A percentile compares a stretch with the other conserved stretches of the same genome.
Conservation (phyloP, 2,329 filamentous ascomycete species). For the Claviceps sp. region DNA sequence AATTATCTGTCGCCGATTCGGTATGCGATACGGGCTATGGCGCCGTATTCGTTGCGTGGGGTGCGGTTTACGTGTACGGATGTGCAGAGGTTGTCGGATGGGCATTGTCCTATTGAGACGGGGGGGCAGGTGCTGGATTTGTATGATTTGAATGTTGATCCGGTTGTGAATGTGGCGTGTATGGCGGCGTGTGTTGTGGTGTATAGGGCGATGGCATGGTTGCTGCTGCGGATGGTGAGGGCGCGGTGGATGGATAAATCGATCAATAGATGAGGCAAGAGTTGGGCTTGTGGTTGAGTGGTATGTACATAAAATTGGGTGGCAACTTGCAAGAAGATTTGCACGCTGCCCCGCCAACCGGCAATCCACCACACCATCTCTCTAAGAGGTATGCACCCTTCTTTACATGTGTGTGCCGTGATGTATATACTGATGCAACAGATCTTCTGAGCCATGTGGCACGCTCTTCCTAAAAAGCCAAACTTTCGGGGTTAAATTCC, state of each 20-base stretch:
- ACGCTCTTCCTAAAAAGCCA: too few species aligned
- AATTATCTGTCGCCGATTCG: conserved; percentile 63
- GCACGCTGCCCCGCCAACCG: too few species aligned
- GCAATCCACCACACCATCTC: too few species aligned
- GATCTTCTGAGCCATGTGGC: too few species aligned
- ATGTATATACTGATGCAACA: too few species aligned
- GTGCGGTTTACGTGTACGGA: conserved; percentile 52
- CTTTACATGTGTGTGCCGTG: too few species aligned
- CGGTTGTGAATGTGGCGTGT: conserved; percentile 46
- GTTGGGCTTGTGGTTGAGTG: too few species aligned
- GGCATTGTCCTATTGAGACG: conserved; percentile 49
- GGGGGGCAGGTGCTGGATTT: conserved; percentile 54
- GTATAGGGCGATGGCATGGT: conserved; percentile 53
- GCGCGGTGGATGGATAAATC: conserved; percentile 32
- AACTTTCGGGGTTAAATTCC: too few species aligned
- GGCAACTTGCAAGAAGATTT: too few species aligned
- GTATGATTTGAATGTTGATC: conserved; percentile 52
- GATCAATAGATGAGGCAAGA: background rate
- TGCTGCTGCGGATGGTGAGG: conserved; percentile 39
- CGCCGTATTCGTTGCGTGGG: conserved; percentile 47
- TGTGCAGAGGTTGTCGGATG: conserved; percentile 43
- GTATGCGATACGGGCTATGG: conserved; percentile 54
- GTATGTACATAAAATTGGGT: too few species aligned
- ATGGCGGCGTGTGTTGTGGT: conserved; percentile 49
- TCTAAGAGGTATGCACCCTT: too few species aligned